Conservation (phyloP, 1,139 yeast species). For the Lodderomyces oxycetoniae region DNA sequence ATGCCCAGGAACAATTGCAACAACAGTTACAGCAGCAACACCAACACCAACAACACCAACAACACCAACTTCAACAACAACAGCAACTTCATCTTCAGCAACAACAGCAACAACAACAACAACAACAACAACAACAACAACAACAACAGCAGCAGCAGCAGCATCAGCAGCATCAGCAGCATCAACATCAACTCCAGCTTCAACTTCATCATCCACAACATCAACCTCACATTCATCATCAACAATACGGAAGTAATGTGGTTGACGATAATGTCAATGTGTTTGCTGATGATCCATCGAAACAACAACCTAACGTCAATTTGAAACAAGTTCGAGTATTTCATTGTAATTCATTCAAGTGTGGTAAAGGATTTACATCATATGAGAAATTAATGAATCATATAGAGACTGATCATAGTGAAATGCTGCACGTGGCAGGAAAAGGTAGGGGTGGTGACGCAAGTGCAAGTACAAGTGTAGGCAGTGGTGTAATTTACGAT, state of each 20-base stretch:
- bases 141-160: constrained; percentile 3
- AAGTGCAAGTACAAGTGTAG: not conserved
- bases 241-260: constrained; percentile 4
- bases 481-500: not conserved
- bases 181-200: constrained; percentile 2
- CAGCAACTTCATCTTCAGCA: constrained; percentile 1
- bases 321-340: constrained; percentile 15
- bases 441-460: not conserved
- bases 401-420: constrained; percentile 10
- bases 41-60: not conserved
- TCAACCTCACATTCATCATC: constrained; percentile 2
- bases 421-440: too few species aligned
- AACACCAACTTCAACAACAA: constrained; percentile 3
- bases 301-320: constrained; percentile 4
- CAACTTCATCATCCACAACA: constrained; percentile 2
- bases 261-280: constrained; percentile 7
- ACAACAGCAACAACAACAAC: constrained; percentile 2
- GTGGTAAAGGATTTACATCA: constrained; percentile 15
- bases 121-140: constrained; percentile 1
- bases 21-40: not conserved
- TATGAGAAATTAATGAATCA: constrained; percentile 14
- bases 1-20: not conserved
- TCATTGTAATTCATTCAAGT: constrained; percentile 15
- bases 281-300: constrained; percentile 4
- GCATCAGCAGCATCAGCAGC: not conserved